Base-by-base conservation (phyloP, 2,329 filamentous ascomycete species). In the Aspergillus sp. region DNA sequence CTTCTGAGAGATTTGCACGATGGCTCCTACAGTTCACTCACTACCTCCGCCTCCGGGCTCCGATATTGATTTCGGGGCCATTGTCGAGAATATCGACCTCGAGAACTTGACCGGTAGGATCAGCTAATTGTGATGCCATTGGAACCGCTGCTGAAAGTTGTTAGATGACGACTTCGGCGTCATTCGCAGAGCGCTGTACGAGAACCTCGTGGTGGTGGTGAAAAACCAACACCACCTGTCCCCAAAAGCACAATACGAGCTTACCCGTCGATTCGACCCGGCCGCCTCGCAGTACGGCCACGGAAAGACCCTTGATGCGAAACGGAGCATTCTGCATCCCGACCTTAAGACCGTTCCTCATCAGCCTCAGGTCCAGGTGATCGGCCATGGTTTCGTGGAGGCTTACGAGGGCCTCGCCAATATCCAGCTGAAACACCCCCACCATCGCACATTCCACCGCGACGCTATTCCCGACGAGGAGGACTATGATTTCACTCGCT, bases 311-410 rank as follows among this genome's bases (percentile, higher is more conserved):
- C 80, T 91, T 51, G 89, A 91, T 67, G 82, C 81, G 7, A 87
- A 87, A 72, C 84, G 81, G 55, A 81, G 78, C 58, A 87, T 93
- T 68, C 82, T 93, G 17, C 89, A 92, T 70, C 90, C 90, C 0
- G 91, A 93, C 67, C 81, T 93, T 17, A 92, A 92, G 79, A 92
- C 90, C 0, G 86, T 93, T 45, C 90, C 90, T 0, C 87, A 91
- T 67, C 90, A 93, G 72, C 89, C 90, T 0, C 89, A 93, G 72
- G 88, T 91, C 1, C 90, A 93, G 70, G 87, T 92, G 57, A 92
- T 93, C 62, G 90, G 90, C 43, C 91, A 93, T 69, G 90, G 91
- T 5, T 83, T 84, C 50, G 83, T 93, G 1, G 73, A 82, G 1
- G 83, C 85, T 32, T 92, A 91, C 67, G 89, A 92, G 71, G 90